Evolutionary conservation across 2,329 filamentous ascomycete genomes (phyloP).

Genomic region (Alternaria sp.): DNA sequence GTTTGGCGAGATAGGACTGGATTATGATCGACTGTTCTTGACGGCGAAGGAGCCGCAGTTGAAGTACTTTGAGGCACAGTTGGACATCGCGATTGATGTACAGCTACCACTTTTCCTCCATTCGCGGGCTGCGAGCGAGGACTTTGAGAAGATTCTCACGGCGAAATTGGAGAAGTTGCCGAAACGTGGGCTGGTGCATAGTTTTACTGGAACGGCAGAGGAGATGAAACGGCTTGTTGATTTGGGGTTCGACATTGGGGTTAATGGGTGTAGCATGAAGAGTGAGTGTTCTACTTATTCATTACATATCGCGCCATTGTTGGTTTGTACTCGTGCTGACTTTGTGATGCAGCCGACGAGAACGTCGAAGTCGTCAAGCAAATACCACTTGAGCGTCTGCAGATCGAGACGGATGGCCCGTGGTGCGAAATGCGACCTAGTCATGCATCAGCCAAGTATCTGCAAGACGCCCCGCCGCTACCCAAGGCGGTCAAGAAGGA

Average conservation of each 20-base stretch:
- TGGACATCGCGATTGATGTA: conserved; percentile 76
- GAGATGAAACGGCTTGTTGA: conserved; percentile 84
- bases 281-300: too few relatives aligned
- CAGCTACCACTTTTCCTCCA: conserved; percentile 91
- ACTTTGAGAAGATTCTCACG: conserved; percentile 73
- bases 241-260: conserved; percentile 85
- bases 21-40: conserved; percentile 90
- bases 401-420: conserved; percentile 96
- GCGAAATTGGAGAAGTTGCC: conserved; percentile 69
- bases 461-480: conserved; percentile 71
- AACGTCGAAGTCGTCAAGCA: conserved; percentile 85
- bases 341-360: conserved; percentile 52
- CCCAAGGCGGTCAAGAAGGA: conserved; percentile 94
- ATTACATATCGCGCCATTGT: too few relatives aligned
- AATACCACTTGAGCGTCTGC: conserved; percentile 78
- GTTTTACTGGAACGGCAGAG: conserved; percentile 85
- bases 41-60: conserved; percentile 80
- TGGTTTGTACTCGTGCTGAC: too few relatives aligned
- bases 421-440: conserved; percentile 93
- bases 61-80: conserved; percentile 82
- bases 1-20: conserved; percentile 93
- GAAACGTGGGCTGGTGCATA: conserved; percentile 85
- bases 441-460: conserved; percentile 81
- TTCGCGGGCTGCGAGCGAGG: conserved; percentile 82
- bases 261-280: conserved; percentile 97